These are phyloP conservation scores for Gilbertella persicaria DNA, from an alignment of 371 early-diverging fungal species.

Conservation along the genomic window DNA sequence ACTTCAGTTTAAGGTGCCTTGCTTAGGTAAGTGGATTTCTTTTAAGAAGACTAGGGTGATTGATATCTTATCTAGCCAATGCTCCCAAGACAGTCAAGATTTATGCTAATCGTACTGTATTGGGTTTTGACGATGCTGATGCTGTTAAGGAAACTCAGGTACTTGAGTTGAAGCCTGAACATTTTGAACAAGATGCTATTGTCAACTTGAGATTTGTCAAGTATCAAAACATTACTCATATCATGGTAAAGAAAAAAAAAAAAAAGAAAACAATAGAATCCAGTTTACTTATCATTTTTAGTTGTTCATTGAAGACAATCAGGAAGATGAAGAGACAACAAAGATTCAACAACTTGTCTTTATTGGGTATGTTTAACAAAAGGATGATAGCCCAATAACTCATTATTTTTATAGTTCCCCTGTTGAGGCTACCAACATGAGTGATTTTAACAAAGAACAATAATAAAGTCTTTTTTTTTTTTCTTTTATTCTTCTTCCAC, in stretches of 20 bases:
- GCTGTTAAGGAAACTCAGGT: slow-evolving; percentile 73
- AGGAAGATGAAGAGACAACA: slow-evolving; percentile 82
- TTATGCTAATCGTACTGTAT: slow-evolving; percentile 75
- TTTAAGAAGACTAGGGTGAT: background rate
- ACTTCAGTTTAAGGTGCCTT: slow-evolving; percentile 71
- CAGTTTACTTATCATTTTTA: slow-evolving; percentile 15
- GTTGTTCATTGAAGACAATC: slow-evolving; percentile 83
- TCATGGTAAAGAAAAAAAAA: slow-evolving; percentile 47
- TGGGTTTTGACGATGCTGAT: slow-evolving; percentile 91
- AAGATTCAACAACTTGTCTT: slow-evolving; percentile 74
- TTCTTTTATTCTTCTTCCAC: slow-evolving; percentile 28
- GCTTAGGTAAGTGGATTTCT: slow-evolving; percentile 40
- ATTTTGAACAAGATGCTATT: slow-evolving; percentile 68
- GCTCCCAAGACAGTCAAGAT: slow-evolving; percentile 89
- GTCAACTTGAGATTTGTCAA: slow-evolving; percentile 87
- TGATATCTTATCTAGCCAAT: slow-evolving; percentile 55
- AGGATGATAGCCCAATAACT: too few species aligned
- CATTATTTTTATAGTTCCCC: slow-evolving; percentile 3
- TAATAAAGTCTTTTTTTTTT: too few species aligned
- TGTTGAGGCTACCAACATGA: slow-evolving; percentile 51
- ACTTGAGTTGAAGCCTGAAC: slow-evolving; percentile 65
- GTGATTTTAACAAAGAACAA: slow-evolving; percentile 50
- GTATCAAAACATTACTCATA: slow-evolving; percentile 82
- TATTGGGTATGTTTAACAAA: slow-evolving; percentile 57
- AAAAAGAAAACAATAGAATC: background rate